A percentile compares a stretch with the other conserved stretches of the same genome.
These are phyloP conservation scores for Alternaria novae-zelandiae DNA, from an alignment of 2,329 filamentous ascomycete species.

Conservation along the genomic window DNA sequence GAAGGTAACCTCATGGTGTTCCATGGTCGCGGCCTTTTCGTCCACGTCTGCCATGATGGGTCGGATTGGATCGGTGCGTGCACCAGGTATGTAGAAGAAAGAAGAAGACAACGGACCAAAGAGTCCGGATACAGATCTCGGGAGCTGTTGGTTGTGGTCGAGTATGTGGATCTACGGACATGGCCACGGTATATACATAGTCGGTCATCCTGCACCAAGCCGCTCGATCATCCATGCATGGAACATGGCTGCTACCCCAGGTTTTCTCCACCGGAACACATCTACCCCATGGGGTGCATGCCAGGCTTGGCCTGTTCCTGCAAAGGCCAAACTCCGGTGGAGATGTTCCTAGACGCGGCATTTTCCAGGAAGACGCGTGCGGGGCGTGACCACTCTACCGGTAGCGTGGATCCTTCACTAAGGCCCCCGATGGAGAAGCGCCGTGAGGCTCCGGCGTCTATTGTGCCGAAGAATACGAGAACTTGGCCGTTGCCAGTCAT, in stretches of 20 bases:
- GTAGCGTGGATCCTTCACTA: not conserved
- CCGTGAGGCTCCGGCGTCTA: not conserved
- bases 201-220: not conserved
- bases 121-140: not conserved
- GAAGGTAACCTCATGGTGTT: constrained; percentile 11
- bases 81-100: not conserved
- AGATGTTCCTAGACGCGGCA: not conserved
- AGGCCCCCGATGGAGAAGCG: not conserved
- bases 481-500: not conserved
- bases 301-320: not conserved
- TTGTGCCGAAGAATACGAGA: not conserved
- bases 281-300: constrained; percentile 1
- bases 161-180: not conserved
- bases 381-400: not conserved
- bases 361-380: not conserved
- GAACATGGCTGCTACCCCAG: not conserved
- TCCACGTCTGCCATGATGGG: not conserved
- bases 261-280: not conserved
- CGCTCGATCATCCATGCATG: not conserved
- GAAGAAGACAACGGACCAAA: not conserved
- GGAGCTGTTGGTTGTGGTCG: not conserved
- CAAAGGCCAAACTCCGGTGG: not conserved
- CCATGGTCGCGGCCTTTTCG: constrained; percentile 6
- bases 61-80: not conserved
- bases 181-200: not conserved